Evolutionary conservation across 306 rosid species (phyloP), one percentile per base, ranked within the genome.

Genomic region (Quercus parvula): DNA sequence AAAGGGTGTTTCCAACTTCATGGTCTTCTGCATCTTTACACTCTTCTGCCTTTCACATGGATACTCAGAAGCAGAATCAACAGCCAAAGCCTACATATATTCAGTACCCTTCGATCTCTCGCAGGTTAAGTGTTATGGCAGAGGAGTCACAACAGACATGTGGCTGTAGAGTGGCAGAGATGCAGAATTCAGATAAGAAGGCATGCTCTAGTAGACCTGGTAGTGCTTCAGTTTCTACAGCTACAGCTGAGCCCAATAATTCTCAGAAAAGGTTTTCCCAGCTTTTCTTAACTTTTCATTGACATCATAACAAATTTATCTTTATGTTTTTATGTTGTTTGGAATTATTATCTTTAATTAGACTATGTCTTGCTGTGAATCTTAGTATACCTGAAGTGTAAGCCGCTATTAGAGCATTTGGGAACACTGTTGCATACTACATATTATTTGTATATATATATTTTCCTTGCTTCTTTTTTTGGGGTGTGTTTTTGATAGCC

Each of bases 191-290:
- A 71, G 89, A 87, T 56, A 86, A 84, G 71, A 89, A 89, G 82
- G 75, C 84, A 27, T 85, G 72, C 74, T 84, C 59, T 44, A 49
- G 54, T 61, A 49, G 54, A 49, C 0, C 17, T 49, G 54, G 17
- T 49, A 49, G 54, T 49, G 54, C 89, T 35, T 78, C 83, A 51
- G 79, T 89, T 81, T 59, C 91, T 78, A 86, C 84, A 61, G 86
- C 79, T 35, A 66, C 93, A 88, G 83, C 91, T 84, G 87, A 85
- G 59, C 79, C 87, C 73, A 91, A 88, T 91, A 92, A 68, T 67
- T 90, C 97, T 86, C 99, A 95, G 91, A 91, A 92, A 87, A 92
- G 99, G 99, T 94, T 20, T 49, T 12, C 0, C 15, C 73, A 62
- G 51, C 82, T 75, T 75, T 79, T 73, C 46, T 41, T 68, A 57